Evolutionary conservation across 768 basidiomycete species (phyloP), one percentile per base, ranked within the genome.

Genomic region (Clathrus columnatus): DNA sequence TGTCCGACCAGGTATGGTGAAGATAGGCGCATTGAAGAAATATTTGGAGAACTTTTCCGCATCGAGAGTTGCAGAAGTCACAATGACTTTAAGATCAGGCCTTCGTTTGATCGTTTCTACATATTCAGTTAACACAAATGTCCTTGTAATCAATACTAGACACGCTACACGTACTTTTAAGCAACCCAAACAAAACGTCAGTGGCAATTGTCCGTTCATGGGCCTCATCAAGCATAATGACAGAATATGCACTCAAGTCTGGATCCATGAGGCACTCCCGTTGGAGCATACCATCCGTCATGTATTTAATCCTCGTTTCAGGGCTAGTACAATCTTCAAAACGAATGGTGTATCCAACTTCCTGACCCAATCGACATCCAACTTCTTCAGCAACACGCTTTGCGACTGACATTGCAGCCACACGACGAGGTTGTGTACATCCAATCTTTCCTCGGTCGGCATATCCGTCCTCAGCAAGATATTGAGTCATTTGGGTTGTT

Each of bases 211-310:
- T 97, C 50, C 96, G 82, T 69, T 99, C 96, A 70, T 99, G 96
- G 10, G 96, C 96, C 72, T 99, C 96, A 67, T 99, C 96, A 67
- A 99, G 76, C 88, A 99, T 99, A 69, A 99, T 75, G 52, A 97
- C 91, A 1, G 91, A 91, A 67, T 99, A 99, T 47, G 83, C 80
- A 58, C 84, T 89, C 67, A 92, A 85, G 58, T 96, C 83, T 5
- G 95, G 95, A 65, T 99, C 96, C 65, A 98, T 89, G 51, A 99
- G 74, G 60, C 87, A 91, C 75, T 99, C 96, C 71, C 96, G 82
- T 65, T 97, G 91, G 23, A 99, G 78, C 92, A 99, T 97, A 74
- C 96, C 96, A 66, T 98, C 96, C 64, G 96, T 99, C 96, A 99
- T 97, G 79, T 96, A 99, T 71, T 98, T 99, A 79, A 99, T 99